Evolutionary conservation across 2,329 filamentous ascomycete genomes (phyloP), one percentile per base, ranked within the genome.

Genomic region (Aspergillus quadricinctus): DNA sequence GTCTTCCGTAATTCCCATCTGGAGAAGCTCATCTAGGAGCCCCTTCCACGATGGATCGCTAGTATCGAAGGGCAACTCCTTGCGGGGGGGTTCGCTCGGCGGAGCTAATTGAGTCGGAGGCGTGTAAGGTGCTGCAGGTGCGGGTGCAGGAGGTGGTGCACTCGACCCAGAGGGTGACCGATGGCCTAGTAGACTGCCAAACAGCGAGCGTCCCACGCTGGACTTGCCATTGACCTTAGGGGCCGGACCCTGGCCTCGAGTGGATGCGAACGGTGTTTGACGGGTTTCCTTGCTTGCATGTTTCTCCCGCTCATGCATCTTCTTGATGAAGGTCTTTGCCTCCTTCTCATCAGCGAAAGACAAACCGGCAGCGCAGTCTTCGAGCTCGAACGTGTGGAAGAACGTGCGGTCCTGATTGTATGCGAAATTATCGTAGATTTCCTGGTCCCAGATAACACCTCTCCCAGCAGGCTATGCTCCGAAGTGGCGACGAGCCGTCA

Each of bases 381-480:
- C 92, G 55, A 96, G 83, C 77, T 99, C 94, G 72, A 99, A 99
- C 5, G 90, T 92, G 76, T 97, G 92, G 77, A 99, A 99, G 77
- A 97, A 99, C 58, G 90, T 93, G 59, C 94, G 88, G 73, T 99
- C 94, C 71, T 97, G 93, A 76, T 97, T 96, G 80, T 97, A 99
- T 61, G 82, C 81, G 81, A 96, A 97, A 51, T 86, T 87, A 66
- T 99, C 93, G 77, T 96, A 99, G 67, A 99, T 91, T 76, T 99
- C 94, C 77, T 97, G 93, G 69, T 96, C 92, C 91, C 91, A 97
- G 68, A 97, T 88, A 51, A 97, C 92, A 56, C 93, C 92, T 71
- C 88, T 85, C 70, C 86, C 87, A 51, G 88, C 80, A 56, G 90
- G 83, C 88, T 93, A 69, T 48, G 59, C 3, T 31, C 50, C 54